Evolutionary conservation across 768 basidiomycete species (phyloP).

Genomic region (Scleroderma bovista): DNA sequence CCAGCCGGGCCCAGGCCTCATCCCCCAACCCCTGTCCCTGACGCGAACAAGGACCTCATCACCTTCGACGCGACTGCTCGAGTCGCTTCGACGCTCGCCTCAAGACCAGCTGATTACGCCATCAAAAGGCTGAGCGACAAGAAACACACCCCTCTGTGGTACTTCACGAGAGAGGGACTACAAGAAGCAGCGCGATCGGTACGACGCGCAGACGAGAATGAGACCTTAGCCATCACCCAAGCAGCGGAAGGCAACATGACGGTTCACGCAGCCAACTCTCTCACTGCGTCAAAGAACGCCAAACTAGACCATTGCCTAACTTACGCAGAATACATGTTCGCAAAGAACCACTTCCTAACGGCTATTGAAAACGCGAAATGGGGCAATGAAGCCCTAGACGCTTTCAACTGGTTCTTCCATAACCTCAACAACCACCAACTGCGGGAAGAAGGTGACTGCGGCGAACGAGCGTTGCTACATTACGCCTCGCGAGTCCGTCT

Average conservation of each 20-base stretch:
- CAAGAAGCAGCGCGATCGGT: too few species aligned
- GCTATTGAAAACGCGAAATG: not conserved
- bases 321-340: not conserved
- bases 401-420: not conserved
- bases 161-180: not conserved
- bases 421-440: too few species aligned
- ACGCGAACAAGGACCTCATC: not conserved
- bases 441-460: not conserved
- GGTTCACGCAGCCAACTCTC: not conserved
- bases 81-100: not conserved
- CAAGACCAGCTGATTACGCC: not conserved
- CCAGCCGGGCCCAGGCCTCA: too few species aligned
- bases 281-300: not conserved
- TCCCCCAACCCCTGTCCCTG: too few species aligned
- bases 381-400: not conserved
- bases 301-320: not conserved
- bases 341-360: not conserved
- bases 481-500: not conserved
- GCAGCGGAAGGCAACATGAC: not conserved
- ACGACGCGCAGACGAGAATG: not conserved
- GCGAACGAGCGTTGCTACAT: not conserved
- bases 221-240: not conserved
- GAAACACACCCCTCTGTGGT: not conserved
- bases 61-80: not conserved
- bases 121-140: not conserved